phyloP scores from a whole-genome alignment of 2,329 filamentous ascomycete genomes.

The Zopfia rhizophila region DNA sequence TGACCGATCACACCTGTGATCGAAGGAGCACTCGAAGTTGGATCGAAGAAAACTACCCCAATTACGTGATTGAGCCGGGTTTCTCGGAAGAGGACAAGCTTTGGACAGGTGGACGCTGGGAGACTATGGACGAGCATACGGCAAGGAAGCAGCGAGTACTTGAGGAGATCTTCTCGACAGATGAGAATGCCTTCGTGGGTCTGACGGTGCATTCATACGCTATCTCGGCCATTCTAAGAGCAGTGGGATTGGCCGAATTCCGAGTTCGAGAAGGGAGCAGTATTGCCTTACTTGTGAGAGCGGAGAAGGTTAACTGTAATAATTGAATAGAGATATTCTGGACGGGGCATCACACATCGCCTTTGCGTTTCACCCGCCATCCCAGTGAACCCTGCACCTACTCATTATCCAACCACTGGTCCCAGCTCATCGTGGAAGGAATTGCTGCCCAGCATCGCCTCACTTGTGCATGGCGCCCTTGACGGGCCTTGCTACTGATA shows the following conservation, averaged over 20 bases:
- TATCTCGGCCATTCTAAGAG: constrained; percentile 61
- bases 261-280: constrained; percentile 3
- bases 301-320: too few relatives aligned
- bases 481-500: too few relatives aligned
- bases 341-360: too few relatives aligned
- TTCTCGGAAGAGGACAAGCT: constrained; percentile 66
- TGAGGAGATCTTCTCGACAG: constrained; percentile 60
- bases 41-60: constrained; percentile 61
- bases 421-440: too few relatives aligned
- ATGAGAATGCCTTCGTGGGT: constrained; percentile 56
- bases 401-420: too few relatives aligned
- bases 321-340: too few relatives aligned
- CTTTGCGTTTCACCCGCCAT: too few relatives aligned
- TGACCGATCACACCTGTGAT: constrained; percentile 73
- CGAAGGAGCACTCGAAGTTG: constrained; percentile 62
- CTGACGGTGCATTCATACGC: constrained; percentile 66
- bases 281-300: constrained; percentile 4
- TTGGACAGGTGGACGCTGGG: constrained; percentile 49
- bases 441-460: too few relatives aligned
- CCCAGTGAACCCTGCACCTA: too few relatives aligned
- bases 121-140: constrained; percentile 1
- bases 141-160: constrained; percentile 43
- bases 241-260: constrained; percentile 51
- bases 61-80: constrained; percentile 64
- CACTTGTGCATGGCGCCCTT: too few relatives aligned